A percentile compares a stretch with the other conserved stretches of the same genome.
phyloP scores from a whole-genome alignment of 202 grass and related monocot genomes.

The Zoysia matrella region DNA sequence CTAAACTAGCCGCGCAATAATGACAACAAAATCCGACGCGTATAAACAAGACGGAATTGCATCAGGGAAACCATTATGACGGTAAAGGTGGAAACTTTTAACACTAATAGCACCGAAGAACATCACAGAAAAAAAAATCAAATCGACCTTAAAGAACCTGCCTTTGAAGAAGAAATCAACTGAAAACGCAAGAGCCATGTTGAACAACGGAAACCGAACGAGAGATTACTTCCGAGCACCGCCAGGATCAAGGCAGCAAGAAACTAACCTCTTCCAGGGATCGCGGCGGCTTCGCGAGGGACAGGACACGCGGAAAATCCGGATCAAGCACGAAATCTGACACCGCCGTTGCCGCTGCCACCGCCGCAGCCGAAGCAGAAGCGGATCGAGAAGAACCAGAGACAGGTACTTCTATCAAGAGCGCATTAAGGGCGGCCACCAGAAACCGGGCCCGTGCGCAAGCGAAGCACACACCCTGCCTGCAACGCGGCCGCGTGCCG shows the following conservation, averaged over 20 bases:
- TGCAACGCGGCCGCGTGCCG: conserved; percentile 37
- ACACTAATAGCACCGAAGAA: background rate
- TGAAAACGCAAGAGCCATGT: background rate
- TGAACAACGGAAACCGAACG: background rate
- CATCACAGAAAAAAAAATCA: background rate
- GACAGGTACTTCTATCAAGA: conserved; percentile 15
- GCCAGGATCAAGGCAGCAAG: background rate
- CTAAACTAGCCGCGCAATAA: conserved; percentile 2
- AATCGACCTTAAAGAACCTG: conserved; percentile 3
- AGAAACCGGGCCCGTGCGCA: conserved; percentile 44
- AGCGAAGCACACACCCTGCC: conserved; percentile 5
- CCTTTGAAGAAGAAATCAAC: conserved; percentile 1
- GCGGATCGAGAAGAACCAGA: conserved; percentile 8
- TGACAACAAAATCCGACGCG: background rate
- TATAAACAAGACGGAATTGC: background rate
- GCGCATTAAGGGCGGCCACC: conserved; percentile 39
- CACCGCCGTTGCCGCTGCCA: background rate
- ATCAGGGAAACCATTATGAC: background rate
- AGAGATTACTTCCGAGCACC: background rate
- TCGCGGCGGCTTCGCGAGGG: background rate
- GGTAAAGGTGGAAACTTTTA: background rate
- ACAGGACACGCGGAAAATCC: conserved; percentile 2
- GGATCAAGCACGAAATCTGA: conserved; percentile 33
- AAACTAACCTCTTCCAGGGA: conserved; percentile 31
- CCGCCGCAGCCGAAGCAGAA: background rate